These are phyloP conservation scores for Candida adriatica DNA, from an alignment of 805 yeast genomes.

Conservation along the genomic window DNA sequence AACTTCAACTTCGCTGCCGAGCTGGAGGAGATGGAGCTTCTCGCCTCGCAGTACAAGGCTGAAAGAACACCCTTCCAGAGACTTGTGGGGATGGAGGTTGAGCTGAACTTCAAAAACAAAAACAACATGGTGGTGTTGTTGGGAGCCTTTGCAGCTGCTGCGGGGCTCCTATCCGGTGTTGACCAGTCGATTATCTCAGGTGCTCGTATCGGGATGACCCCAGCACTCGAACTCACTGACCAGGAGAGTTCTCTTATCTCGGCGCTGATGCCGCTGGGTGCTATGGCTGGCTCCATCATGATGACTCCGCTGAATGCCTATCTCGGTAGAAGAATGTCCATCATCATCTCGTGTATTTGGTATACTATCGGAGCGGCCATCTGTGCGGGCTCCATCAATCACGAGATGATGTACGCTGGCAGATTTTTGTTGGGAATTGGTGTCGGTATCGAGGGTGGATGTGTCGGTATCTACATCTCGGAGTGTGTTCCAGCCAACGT, in stretches of 20 bases:
- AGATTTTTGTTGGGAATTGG: constrained; percentile 57
- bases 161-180: constrained; percentile 59
- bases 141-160: constrained; percentile 54
- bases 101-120: constrained; percentile 38
- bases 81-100: constrained; percentile 29
- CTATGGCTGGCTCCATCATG: constrained; percentile 53
- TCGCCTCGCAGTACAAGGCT: constrained; percentile 19
- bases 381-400: constrained; percentile 43
- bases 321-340: constrained; percentile 49
- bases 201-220: constrained; percentile 46
- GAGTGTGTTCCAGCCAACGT: constrained; percentile 53
- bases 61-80: constrained; percentile 33
- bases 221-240: constrained; percentile 32
- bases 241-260: constrained; percentile 47
- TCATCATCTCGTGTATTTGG: constrained; percentile 50
- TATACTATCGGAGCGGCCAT: constrained; percentile 56
- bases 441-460: constrained; percentile 61
- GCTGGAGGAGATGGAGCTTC: constrained; percentile 29
- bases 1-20: constrained; percentile 33
- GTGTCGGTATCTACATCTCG: constrained; percentile 55
- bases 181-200: constrained; percentile 66
- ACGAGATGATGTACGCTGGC: constrained; percentile 49
- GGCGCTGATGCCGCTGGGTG: constrained; percentile 64
- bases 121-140: constrained; percentile 40
- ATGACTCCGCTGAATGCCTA: constrained; percentile 51